These are phyloP conservation scores for Russula earlei DNA, from an alignment of 768 basidiomycete genomes.

Conservation along the genomic window DNA sequence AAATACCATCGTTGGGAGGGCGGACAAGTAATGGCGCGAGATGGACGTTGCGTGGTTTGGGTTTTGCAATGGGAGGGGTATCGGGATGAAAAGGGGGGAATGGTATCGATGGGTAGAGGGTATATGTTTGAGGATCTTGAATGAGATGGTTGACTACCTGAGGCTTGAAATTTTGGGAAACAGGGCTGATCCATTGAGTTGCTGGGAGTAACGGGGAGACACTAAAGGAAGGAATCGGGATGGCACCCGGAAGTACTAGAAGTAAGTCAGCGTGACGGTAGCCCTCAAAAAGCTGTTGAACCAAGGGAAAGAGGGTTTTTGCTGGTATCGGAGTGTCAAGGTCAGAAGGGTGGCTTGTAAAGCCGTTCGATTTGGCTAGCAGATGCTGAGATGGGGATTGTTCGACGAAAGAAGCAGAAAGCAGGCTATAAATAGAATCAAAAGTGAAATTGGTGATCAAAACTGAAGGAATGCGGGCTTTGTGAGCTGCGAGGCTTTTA, in stretches of 20 bases:
- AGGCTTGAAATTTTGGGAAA: constrained; percentile 36
- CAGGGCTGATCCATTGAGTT: constrained; percentile 49
- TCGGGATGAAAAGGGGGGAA: constrained; percentile 22
- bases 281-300: constrained; percentile 52
- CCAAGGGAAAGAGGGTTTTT: constrained; percentile 45
- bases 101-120: constrained; percentile 37
- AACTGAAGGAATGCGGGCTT: constrained; percentile 54
- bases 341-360: not conserved
- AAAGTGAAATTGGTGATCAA: constrained; percentile 80
- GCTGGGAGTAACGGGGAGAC: constrained; percentile 47
- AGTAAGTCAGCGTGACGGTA: constrained; percentile 66
- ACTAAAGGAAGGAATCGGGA: constrained; percentile 69
- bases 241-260: constrained; percentile 58
- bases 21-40: constrained; percentile 66
- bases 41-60: constrained; percentile 32
- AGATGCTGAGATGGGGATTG: constrained; percentile 11
- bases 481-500: constrained; percentile 53
- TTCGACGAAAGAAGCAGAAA: constrained; percentile 45
- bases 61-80: constrained; percentile 17
- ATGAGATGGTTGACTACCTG: constrained; percentile 37
- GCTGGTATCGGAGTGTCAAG: constrained; percentile 46
- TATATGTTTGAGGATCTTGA: constrained; percentile 24
- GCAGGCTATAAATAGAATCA: constrained; percentile 74
- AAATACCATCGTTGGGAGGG: constrained; percentile 39
- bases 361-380: not conserved